Conservation (phyloP, 2,329 filamentous ascomycete species). For the Ceratocystis albifundus region DNA sequence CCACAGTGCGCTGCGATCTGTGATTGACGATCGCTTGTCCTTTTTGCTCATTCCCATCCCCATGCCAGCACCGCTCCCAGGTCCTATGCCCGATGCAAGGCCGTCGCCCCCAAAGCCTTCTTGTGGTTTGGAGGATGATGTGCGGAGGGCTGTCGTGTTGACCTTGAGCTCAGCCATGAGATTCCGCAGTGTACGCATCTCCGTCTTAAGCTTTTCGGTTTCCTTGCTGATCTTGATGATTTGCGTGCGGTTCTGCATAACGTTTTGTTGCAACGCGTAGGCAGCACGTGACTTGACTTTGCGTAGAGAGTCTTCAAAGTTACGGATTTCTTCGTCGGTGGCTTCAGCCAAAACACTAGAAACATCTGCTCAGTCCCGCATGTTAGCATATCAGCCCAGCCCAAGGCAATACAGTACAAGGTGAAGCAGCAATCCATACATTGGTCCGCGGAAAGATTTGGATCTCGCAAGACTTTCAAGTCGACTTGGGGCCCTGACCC, state of each 20-base stretch:
- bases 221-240: slow-evolving; percentile 99
- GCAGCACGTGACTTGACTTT: slow-evolving; percentile 68
- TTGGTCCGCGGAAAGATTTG: slow-evolving; percentile 65
- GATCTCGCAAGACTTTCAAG: slow-evolving; percentile 64
- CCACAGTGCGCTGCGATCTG: slow-evolving; percentile 55
- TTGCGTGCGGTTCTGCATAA: slow-evolving; percentile 92
- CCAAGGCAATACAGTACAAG: no score
- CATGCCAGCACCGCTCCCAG: slow-evolving; percentile 33
- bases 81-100: slow-evolving; percentile 38
- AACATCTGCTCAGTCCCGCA: slow-evolving; percentile 39
- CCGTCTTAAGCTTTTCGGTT: slow-evolving; percentile 90
- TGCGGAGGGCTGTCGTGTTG: slow-evolving; percentile 55
- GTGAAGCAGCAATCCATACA: slow-evolving; percentile 37
- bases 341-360: slow-evolving; percentile 67
- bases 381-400: slow-evolving; percentile 17
- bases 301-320: slow-evolving; percentile 64
- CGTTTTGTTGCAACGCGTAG: slow-evolving; percentile 80
- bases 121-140: slow-evolving; percentile 42
- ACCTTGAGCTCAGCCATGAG: slow-evolving; percentile 86
- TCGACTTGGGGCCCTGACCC: slow-evolving; percentile 53
- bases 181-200: slow-evolving; percentile 83
- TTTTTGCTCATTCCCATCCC: slow-evolving; percentile 50
- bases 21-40: slow-evolving; percentile 83
- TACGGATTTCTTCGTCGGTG: slow-evolving; percentile 73
- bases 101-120: slow-evolving; percentile 38